These are phyloP conservation scores for Hyphopichia pseudoburtonii DNA, from an alignment of 1,139 yeast species.

Conservation along the genomic window DNA sequence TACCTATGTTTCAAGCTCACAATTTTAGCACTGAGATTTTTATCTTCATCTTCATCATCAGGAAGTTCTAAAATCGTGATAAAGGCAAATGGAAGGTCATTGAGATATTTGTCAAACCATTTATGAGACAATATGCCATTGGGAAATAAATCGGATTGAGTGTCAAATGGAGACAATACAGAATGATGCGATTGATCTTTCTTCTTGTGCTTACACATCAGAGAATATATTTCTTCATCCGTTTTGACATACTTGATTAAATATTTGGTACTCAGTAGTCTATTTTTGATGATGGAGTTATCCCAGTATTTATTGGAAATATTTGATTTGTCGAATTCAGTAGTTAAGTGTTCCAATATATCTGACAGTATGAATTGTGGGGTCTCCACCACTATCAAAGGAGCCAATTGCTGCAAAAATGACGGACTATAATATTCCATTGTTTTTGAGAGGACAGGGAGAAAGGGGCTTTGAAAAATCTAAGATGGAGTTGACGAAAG, in stretches of 20 bases:
- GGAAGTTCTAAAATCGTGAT: constrained; percentile 22
- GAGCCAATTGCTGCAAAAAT: constrained; percentile 35
- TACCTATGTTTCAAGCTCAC: constrained; percentile 18
- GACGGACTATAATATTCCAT: constrained; percentile 34
- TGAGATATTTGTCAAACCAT: constrained; percentile 40
- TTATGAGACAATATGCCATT: constrained; percentile 38
- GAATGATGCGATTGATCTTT: constrained; percentile 22
- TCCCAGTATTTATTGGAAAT: constrained; percentile 36
- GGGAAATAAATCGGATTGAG: constrained; percentile 38
- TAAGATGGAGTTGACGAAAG: too few species aligned
- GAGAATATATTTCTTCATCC: constrained; percentile 1
- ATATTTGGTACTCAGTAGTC: constrained; percentile 36
- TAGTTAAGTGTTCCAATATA: constrained; percentile 1
- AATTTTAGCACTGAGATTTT: constrained; percentile 18
- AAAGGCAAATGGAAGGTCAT: constrained; percentile 35
- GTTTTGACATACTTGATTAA: constrained; percentile 19
- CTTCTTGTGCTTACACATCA: constrained; percentile 3
- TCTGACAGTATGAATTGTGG: constrained; percentile 9
- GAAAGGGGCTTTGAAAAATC: too few species aligned
- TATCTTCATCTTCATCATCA: constrained; percentile 15
- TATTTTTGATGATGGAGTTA: constrained; percentile 36
- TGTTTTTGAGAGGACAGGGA: neutral
- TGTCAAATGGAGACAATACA: constrained; percentile 36
- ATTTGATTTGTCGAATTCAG: constrained; percentile 16
- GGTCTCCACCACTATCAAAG: constrained; percentile 25